phyloP scores from a whole-genome alignment of 2,329 filamentous ascomycete species.

The Phyllosticta citrichinensis region DNA sequence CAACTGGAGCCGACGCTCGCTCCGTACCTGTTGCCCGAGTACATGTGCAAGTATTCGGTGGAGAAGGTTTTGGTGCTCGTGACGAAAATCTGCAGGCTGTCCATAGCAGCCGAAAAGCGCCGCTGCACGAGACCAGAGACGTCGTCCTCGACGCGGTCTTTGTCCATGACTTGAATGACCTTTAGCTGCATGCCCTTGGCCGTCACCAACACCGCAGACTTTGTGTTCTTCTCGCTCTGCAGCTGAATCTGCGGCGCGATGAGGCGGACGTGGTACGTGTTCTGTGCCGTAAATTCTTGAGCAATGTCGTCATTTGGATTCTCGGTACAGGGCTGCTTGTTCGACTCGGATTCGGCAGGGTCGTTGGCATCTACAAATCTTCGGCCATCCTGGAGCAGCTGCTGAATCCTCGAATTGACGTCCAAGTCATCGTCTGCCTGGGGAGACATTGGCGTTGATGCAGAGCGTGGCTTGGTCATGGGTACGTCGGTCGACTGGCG shows the following conservation, averaged over 20 bases:
- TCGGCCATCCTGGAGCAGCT: constrained; percentile 74
- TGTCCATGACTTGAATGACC: constrained; percentile 96
- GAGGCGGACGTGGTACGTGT: constrained; percentile 86
- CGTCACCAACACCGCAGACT: constrained; percentile 91
- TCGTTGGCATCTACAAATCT: constrained; percentile 70
- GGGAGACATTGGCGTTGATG: constrained; percentile 21
- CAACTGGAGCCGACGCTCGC: constrained; percentile 75
- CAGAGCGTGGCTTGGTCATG: constrained; percentile 12
- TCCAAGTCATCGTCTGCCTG: constrained; percentile 53
- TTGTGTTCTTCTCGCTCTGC: constrained; percentile 95
- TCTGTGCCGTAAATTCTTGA: constrained; percentile 79
- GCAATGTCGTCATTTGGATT: constrained; percentile 60
- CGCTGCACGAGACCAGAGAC: constrained; percentile 93
- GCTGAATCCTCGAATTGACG: constrained; percentile 75
- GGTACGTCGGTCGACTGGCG: constrained; percentile 36
- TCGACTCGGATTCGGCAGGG: constrained; percentile 26
- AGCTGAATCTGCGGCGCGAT: constrained; percentile 97
- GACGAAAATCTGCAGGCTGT: constrained; percentile 96
- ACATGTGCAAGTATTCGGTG: constrained; percentile 77
- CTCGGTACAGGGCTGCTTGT: constrained; percentile 22
- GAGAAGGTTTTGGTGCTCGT: constrained; percentile 86
- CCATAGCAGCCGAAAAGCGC: constrained; percentile 89
- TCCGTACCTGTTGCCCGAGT: constrained; percentile 89
- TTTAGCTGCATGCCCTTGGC: constrained; percentile 98
- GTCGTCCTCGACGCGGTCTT: constrained; percentile 79